Evolutionary conservation across 441 rosid species (phyloP).

Genomic region (Aquilaria agallochum): DNA sequence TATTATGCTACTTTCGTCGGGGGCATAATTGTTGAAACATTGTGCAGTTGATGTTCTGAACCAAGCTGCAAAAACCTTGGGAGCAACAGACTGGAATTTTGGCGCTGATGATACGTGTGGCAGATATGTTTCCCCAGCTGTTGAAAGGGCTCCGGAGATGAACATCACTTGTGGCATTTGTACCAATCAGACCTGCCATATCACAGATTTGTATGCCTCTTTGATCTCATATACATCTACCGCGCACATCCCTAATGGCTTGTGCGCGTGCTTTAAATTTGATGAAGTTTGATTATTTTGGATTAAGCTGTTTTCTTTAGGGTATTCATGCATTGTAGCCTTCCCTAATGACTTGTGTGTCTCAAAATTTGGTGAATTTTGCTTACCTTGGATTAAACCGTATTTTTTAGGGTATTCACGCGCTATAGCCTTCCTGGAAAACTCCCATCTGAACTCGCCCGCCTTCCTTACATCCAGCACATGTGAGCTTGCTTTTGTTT

Average conservation of each 20-base stretch:
- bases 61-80: slow-evolving; percentile 30
- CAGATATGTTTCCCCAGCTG: slow-evolving; percentile 4
- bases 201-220: slow-evolving; percentile 27
- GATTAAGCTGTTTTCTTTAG: no score
- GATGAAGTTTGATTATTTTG: no score
- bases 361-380: no score
- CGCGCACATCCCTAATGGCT: no score
- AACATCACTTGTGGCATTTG: slow-evolving; percentile 23
- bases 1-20: background rate
- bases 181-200: slow-evolving; percentile 20
- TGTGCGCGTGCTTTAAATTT: no score
- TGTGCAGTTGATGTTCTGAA: slow-evolving; percentile 27
- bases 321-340: no score
- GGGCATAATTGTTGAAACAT: no score
- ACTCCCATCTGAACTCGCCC: slow-evolving; percentile 42
- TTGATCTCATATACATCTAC: no score
- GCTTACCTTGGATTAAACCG: slow-evolving; percentile 8
- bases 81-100: slow-evolving; percentile 28
- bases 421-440: slow-evolving; percentile 39
- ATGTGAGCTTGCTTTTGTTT: slow-evolving; percentile 29
- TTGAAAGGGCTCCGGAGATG: slow-evolving; percentile 8
- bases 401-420: slow-evolving; percentile 27
- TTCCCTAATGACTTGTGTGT: no score
- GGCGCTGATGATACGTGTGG: slow-evolving; percentile 22
- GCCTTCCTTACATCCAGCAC: slow-evolving; percentile 29